Evolutionary conservation across 139 green algal genomes (phyloP), one percentile per base, ranked within the genome.

Genomic region (Chlamydomonas schloesseri): DNA sequence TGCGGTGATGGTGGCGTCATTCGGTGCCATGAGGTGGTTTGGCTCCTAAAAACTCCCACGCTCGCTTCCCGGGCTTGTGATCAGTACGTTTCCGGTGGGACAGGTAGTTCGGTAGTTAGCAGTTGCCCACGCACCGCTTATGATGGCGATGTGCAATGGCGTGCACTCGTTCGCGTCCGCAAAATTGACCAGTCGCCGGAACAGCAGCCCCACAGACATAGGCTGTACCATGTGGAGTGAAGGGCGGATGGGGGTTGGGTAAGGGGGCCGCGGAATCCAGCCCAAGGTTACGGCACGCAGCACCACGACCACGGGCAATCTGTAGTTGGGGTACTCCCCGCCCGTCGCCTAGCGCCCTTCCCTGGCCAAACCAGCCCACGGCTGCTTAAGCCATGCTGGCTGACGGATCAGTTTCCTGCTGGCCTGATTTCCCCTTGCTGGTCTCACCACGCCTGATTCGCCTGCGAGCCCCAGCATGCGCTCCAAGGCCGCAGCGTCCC

Each of bases 61-160:
- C n/a, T n/a, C n/a, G n/a, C n/a, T n/a, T n/a, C n/a, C n/a, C n/a
- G n/a, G n/a, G n/a, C n/a, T n/a, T n/a, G 14, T 57, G 50, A 14
- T 57, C 11, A 11, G 14, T 57, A 57, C 11, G 50, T 11, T 21
- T 21, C 11, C 14, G 50, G 11, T 57, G 50, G 50, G 50, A 57
- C 11, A 57, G 50, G 14, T 57, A 14, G 50, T 57, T 14, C 11
- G 14, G 34, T 26, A 42, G 34, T 31, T 4, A 84, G 8, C 26
- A 18, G 24, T n/a, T n/a, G n/a, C n/a, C n/a, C n/a, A n/a, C 81
- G 31, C 47, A 93, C 95, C 95, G 47, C 95, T 89, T 13, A 98
- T 86, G 31, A 98, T 87, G 34, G 96, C 95, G 1, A 98, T 64
- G 90, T 98, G 96, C 68, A 98, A 79, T 0, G 96, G 94, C 21